Percentiles rank a stretch among this genome's conserved stretches.
Evolutionary conservation across 768 basidiomycete genomes (phyloP).

Genomic region (Boletus fagicola): DNA sequence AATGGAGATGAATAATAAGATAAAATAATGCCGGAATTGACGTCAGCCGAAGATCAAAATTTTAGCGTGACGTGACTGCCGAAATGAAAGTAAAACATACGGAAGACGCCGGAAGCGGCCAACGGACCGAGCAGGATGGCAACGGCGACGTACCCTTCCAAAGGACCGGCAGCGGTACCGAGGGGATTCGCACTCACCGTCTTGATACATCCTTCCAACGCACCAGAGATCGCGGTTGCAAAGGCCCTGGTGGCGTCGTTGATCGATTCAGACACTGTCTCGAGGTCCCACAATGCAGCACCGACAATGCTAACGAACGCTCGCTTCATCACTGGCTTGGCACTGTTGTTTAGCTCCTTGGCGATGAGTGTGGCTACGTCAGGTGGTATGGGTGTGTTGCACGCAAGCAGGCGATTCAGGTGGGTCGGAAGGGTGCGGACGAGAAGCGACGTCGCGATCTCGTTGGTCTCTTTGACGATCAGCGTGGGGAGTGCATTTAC

Average conservation of each 20-base stretch:
- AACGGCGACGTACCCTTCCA: slow-evolving; percentile 81
- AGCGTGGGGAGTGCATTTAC: slow-evolving; percentile 42
- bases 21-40: not conserved
- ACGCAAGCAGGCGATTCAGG: slow-evolving; percentile 50
- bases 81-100: slow-evolving; percentile 35
- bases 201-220: slow-evolving; percentile 72
- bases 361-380: slow-evolving; percentile 50
- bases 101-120: slow-evolving; percentile 47
- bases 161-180: slow-evolving; percentile 58
- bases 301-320: slow-evolving; percentile 67
- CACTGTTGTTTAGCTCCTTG: slow-evolving; percentile 63
- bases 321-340: slow-evolving; percentile 60
- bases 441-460: slow-evolving; percentile 56
- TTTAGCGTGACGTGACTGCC: not conserved
- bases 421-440: slow-evolving; percentile 57
- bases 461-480: slow-evolving; percentile 76
- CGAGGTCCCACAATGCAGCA: slow-evolving; percentile 50
- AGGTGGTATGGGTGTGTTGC: slow-evolving; percentile 40
- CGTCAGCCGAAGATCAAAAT: slow-evolving; percentile 2
- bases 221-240: slow-evolving; percentile 51
- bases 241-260: slow-evolving; percentile 49
- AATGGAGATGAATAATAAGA: not conserved
- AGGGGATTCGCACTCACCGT: slow-evolving; percentile 59
- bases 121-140: slow-evolving; percentile 67
- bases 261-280: slow-evolving; percentile 24